Conservation (phyloP, 352 stramenopile genomes). For the Phytophthora agathidicida region DNA sequence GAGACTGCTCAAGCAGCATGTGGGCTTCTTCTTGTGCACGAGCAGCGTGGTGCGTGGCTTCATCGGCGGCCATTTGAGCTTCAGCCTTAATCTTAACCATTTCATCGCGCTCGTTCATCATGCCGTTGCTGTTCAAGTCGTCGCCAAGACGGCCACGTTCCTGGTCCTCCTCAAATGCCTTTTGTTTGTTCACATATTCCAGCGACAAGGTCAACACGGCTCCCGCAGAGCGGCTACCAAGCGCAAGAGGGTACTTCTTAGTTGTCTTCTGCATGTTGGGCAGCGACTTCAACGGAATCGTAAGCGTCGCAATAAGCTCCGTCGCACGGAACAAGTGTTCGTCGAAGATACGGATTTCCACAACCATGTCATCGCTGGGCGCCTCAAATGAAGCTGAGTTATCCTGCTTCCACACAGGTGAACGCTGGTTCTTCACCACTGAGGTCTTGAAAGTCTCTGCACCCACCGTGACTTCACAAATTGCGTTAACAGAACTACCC, state of each 20-base stretch:
- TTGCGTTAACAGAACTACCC: conserved; percentile 73
- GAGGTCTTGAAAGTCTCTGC: conserved; percentile 86
- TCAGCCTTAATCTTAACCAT: conserved; percentile 87
- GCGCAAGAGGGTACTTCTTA: conserved; percentile 83
- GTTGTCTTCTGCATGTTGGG: conserved; percentile 87
- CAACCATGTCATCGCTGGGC: conserved; percentile 77
- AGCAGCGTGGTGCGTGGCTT: conserved; percentile 72
- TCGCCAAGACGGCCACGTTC: conserved; percentile 61
- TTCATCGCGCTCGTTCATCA: conserved; percentile 83
- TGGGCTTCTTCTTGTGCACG: conserved; percentile 79
- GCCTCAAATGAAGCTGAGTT: conserved; percentile 87
- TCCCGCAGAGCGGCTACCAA: conserved; percentile 78
- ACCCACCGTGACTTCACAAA: conserved; percentile 85
- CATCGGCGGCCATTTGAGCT: conserved; percentile 81
- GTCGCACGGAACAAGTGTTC: conserved; percentile 82
- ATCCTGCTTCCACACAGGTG: conserved; percentile 87
- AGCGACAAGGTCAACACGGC: conserved; percentile 78
- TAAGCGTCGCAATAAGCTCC: conserved; percentile 75
- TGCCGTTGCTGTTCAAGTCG: conserved; percentile 57
- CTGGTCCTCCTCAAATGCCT: conserved; percentile 78
- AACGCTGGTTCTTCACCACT: conserved; percentile 81
- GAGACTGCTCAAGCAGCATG: conserved; percentile 73
- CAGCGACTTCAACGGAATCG: conserved; percentile 81
- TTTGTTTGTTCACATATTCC: conserved; percentile 88
- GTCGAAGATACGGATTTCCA: conserved; percentile 86